Conservation (phyloP, 179 eudicot species). For the Drosera spatulata region DNA sequence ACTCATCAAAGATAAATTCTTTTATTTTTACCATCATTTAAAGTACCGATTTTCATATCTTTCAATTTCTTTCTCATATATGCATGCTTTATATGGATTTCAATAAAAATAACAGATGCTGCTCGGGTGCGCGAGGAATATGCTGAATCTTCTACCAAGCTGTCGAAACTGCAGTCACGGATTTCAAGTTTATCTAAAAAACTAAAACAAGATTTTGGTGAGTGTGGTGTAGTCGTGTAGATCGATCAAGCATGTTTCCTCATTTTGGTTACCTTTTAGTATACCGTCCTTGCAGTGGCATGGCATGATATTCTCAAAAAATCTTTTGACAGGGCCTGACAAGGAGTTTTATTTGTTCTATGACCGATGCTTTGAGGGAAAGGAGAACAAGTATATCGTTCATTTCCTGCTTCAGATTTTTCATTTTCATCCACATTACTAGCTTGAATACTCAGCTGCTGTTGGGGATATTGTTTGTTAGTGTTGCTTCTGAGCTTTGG, state of each 20-base stretch:
- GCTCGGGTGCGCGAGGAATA: constrained; percentile 85
- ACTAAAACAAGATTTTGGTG: constrained; percentile 83
- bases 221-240: constrained; percentile 11
- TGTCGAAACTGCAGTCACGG: constrained; percentile 88
- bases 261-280: constrained; percentile 1
- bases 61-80: too few relatives aligned
- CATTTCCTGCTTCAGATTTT: too few relatives aligned
- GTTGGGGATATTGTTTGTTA: not conserved
- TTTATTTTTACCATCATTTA: not conserved
- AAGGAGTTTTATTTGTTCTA: constrained; percentile 86
- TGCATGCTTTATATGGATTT: too few relatives aligned
- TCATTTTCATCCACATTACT: not conserved
- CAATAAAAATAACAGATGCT: constrained; percentile 47
- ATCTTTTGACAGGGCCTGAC: constrained; percentile 57
- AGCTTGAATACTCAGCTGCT: constrained; percentile 1
- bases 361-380: constrained; percentile 82
- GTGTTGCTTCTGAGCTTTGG: constrained; percentile 5
- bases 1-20: not conserved
- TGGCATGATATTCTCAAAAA: constrained; percentile 5
- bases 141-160: constrained; percentile 68
- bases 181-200: constrained; percentile 80
- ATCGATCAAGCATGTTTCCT: constrained; percentile 1
- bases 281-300: not conserved
- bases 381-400: constrained; percentile 62
- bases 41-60: too few relatives aligned